A percentile compares a stretch with the other conserved stretches of the same genome.
Conservation (phyloP, 768 basidiomycete species). For the Arthromyces matolae region DNA sequence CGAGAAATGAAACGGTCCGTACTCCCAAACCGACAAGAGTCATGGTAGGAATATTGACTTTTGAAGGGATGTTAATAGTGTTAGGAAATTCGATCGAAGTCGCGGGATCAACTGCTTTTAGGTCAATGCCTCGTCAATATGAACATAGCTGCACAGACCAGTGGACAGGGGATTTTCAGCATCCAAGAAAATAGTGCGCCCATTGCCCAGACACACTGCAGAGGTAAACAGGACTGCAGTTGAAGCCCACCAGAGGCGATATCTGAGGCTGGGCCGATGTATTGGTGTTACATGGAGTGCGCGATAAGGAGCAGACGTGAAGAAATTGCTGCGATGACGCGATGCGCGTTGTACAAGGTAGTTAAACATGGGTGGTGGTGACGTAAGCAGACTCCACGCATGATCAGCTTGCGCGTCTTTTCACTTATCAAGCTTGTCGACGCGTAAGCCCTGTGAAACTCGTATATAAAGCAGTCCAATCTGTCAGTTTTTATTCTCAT, state of each 20-base stretch:
- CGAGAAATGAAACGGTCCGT: constrained; percentile 83
- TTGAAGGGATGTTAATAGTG: constrained; percentile 59
- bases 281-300: not conserved
- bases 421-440: constrained; percentile 2
- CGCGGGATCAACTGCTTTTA: constrained; percentile 58
- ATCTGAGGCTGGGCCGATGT: not conserved
- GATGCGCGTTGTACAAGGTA: constrained; percentile 12
- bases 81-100: constrained; percentile 74
- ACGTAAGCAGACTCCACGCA: too few species aligned
- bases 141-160: constrained; percentile 5
- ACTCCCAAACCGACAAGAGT: constrained; percentile 82
- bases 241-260: constrained; percentile 12
- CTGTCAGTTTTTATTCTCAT: constrained; percentile 11
- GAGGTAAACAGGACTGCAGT: constrained; percentile 10
- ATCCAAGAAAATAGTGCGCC: constrained; percentile 14
- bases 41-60: constrained; percentile 56
- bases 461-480: not conserved
- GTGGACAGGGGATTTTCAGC: not conserved
- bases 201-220: constrained; percentile 3
- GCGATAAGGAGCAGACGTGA: constrained; percentile 6
- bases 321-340: constrained; percentile 3
- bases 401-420: constrained; percentile 18
- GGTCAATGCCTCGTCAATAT: not conserved
- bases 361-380: constrained; percentile 7
- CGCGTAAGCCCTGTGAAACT: constrained; percentile 13